These are phyloP conservation scores for Rhodamnia argentea DNA, from an alignment of 345 rosid species.

Conservation along the genomic window DNA sequence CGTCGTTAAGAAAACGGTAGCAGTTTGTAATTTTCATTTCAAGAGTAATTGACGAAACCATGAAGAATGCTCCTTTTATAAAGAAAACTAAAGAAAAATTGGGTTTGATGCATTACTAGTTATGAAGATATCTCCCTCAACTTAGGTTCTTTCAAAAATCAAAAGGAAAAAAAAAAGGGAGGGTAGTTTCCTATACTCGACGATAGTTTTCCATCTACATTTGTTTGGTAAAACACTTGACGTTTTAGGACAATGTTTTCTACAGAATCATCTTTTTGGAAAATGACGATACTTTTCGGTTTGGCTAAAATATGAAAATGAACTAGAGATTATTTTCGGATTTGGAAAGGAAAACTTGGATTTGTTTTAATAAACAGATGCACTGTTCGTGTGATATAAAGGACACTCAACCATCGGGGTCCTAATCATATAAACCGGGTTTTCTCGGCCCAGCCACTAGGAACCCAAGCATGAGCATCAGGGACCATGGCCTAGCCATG, in stretches of 20 bases:
- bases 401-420: not conserved
- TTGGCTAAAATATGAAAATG: not conserved
- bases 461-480: rapidly evolving
- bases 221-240: not conserved
- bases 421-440: not conserved
- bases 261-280: too few relatives aligned
- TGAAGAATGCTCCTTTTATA: not conserved
- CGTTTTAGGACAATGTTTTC: not conserved
- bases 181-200: not conserved
- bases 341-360: not conserved
- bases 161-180: not conserved
- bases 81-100: not conserved
- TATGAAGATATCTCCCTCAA: not conserved
- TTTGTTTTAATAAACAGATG: not conserved
- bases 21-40: not conserved
- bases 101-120: not conserved
- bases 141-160: not conserved
- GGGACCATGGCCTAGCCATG: not conserved
- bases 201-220: not conserved
- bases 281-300: not conserved
- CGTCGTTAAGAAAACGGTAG: not conserved
- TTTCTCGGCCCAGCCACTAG: not conserved
- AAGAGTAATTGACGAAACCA: not conserved
- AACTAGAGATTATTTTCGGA: not conserved
- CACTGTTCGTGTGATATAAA: not conserved